A percentile compares a stretch with the other conserved stretches of the same genome.
phyloP scores from a whole-genome alignment of 1,284 basidiomycete species.

The Ustilago cynodontis region DNA sequence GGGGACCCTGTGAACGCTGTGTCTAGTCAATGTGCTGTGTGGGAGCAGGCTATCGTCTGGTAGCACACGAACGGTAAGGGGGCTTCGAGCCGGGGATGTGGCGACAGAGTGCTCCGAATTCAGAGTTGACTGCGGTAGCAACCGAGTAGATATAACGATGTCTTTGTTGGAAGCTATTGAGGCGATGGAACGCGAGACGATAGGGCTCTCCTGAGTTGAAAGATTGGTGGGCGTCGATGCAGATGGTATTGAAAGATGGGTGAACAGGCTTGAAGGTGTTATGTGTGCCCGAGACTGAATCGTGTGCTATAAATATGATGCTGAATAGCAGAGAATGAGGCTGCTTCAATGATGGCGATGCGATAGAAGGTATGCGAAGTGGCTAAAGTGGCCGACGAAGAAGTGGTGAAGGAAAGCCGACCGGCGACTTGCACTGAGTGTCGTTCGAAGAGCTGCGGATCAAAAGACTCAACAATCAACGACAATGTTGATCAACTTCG shows the following conservation, averaged over 20 bases:
- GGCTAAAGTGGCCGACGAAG: neutral
- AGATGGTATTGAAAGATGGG: neutral
- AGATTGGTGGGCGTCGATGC: neutral
- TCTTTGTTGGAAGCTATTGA: neutral
- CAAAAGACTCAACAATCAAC: too few species aligned
- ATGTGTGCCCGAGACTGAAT: neutral
- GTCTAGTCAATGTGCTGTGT: neutral
- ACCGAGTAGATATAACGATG: neutral
- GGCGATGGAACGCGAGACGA: neutral
- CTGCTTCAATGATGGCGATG: neutral
- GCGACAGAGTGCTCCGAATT: neutral
- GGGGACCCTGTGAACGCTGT: neutral
- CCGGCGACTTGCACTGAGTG: conserved; percentile 18
- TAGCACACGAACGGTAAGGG: neutral
- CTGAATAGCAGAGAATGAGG: neutral
- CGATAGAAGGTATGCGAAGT: neutral
- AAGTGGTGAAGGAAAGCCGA: conserved; percentile 13
- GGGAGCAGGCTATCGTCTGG: neutral
- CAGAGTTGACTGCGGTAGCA: neutral
- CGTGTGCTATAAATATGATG: neutral
- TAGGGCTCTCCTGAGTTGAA: neutral
- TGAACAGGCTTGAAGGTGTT: neutral
- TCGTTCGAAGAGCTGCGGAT: conserved; percentile 2
- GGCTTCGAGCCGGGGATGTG: neutral
- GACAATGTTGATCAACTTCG: neutral